These are phyloP conservation scores for Zymoseptoria crescenta DNA, from an alignment of 2,329 filamentous ascomycete species.

Conservation along the genomic window DNA sequence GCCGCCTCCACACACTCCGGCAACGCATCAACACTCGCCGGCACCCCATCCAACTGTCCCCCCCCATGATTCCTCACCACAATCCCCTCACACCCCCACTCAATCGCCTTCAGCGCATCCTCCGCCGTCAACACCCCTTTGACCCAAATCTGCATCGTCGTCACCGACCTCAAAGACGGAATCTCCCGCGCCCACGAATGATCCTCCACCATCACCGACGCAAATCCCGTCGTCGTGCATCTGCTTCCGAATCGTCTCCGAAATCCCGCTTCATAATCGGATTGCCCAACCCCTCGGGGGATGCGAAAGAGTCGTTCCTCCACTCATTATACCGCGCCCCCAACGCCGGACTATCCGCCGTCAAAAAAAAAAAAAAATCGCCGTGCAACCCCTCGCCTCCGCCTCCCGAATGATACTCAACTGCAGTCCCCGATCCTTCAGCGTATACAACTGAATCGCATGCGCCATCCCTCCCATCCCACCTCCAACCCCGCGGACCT, in stretches of 20 bases:
- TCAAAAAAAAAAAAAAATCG: conserved; percentile 48
- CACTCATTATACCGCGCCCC: conserved; percentile 48
- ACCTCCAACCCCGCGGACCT: conserved; percentile 28
- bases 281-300: conserved; percentile 23
- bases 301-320: conserved; percentile 44
- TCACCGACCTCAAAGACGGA: conserved; percentile 41
- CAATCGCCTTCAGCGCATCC: conserved; percentile 39
- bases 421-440: conserved; percentile 44
- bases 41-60: conserved; percentile 49
- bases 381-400: conserved; percentile 41
- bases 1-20: conserved; percentile 34
- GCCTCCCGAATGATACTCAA: conserved; percentile 30
- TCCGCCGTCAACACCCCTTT: conserved; percentile 36
- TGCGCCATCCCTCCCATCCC: conserved; percentile 35
- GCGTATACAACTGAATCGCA: conserved; percentile 49
- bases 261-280: conserved; percentile 22
- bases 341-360: conserved; percentile 48
- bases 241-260: conserved; percentile 18
- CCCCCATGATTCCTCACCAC: conserved; percentile 47
- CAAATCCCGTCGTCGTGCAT: conserved; percentile 27
- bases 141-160: conserved; percentile 43
- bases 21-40: conserved; percentile 45
- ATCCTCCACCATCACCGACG: neutral
- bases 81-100: conserved; percentile 33
- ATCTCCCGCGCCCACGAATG: conserved; percentile 32